Evolutionary conservation across 2,329 filamentous ascomycete genomes (phyloP).

Genomic region (Canariomyces notabilis): DNA sequence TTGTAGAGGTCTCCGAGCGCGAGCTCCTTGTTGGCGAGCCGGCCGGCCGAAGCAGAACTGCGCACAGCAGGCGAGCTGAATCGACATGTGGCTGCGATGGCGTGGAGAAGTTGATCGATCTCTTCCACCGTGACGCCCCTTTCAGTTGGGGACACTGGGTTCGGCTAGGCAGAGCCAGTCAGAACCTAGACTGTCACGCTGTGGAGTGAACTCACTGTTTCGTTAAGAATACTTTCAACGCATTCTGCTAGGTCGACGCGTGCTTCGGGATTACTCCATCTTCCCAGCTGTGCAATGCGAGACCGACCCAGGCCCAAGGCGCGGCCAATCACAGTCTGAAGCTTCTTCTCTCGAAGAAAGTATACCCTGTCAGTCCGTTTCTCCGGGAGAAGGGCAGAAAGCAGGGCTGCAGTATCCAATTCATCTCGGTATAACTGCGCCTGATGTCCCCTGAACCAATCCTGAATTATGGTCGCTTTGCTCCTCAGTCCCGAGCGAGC

Average conservation of each 20-base stretch:
- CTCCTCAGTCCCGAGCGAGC: slow-evolving; percentile 28
- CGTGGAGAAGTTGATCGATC: slow-evolving; percentile 61
- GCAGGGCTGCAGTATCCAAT: slow-evolving; percentile 57
- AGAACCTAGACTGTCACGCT: slow-evolving; percentile 6
- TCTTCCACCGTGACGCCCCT: slow-evolving; percentile 61
- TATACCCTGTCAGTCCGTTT: slow-evolving; percentile 75
- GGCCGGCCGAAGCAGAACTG: slow-evolving; percentile 27
- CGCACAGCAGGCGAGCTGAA: slow-evolving; percentile 66
- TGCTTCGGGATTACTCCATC: slow-evolving; percentile 53
- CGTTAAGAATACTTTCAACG: slow-evolving; percentile 58
- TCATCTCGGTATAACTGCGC: slow-evolving; percentile 50
- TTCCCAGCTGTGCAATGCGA: slow-evolving; percentile 55
- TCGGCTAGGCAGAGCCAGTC: slow-evolving; percentile 39
- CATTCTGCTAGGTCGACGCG: slow-evolving; percentile 67
- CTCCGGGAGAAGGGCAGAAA: slow-evolving; percentile 73
- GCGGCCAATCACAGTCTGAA: slow-evolving; percentile 64
- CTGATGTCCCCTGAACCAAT: slow-evolving; percentile 67
- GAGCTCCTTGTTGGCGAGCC: slow-evolving; percentile 32
- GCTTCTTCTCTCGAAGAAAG: slow-evolving; percentile 53
- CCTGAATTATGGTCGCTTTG: slow-evolving; percentile 38
- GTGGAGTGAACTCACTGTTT: slow-evolving; percentile 46
- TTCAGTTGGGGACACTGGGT: slow-evolving; percentile 32
- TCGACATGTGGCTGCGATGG: slow-evolving; percentile 60
- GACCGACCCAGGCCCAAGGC: slow-evolving; percentile 60
- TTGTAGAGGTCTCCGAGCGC: slow-evolving; percentile 53